Conservation (phyloP, 352 stramenopile species). For the Thalassiosira ordinaria region DNA sequence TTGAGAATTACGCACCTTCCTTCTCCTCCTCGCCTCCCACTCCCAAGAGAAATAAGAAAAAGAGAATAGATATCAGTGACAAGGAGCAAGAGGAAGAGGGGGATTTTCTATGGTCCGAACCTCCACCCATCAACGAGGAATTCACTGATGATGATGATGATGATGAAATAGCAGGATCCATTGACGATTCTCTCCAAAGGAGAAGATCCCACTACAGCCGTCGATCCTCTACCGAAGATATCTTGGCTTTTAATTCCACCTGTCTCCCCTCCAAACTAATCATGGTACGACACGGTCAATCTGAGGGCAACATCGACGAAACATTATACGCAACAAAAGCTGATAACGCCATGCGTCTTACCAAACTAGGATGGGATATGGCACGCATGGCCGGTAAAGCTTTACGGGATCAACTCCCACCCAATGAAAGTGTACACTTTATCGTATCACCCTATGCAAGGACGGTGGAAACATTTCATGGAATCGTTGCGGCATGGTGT, state of each 20-base stretch:
- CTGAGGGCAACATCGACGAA: slow-evolving; percentile 86
- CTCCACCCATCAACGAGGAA: too few relatives aligned
- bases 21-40: background rate
- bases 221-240: slow-evolving; percentile 8
- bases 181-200: background rate
- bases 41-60: slow-evolving; percentile 5
- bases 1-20: slow-evolving; percentile 55
- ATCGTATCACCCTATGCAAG: slow-evolving; percentile 80
- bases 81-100: slow-evolving; percentile 24
- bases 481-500: slow-evolving; percentile 75
- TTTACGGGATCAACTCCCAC: slow-evolving; percentile 62
- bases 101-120: slow-evolving; percentile 41
- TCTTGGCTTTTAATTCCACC: slow-evolving; percentile 67
- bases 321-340: slow-evolving; percentile 72
- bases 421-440: slow-evolving; percentile 74
- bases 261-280: slow-evolving; percentile 88
- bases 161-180: too few relatives aligned
- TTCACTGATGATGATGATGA: too few relatives aligned
- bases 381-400: slow-evolving; percentile 65
- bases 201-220: background rate
- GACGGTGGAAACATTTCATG: slow-evolving; percentile 85
- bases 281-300: slow-evolving; percentile 88
- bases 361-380: slow-evolving; percentile 78
- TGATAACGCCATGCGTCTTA: slow-evolving; percentile 82
- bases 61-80: background rate